Evolutionary conservation across 352 stramenopile species (phyloP).

Genomic region (Globisporangium takayamanum): DNA sequence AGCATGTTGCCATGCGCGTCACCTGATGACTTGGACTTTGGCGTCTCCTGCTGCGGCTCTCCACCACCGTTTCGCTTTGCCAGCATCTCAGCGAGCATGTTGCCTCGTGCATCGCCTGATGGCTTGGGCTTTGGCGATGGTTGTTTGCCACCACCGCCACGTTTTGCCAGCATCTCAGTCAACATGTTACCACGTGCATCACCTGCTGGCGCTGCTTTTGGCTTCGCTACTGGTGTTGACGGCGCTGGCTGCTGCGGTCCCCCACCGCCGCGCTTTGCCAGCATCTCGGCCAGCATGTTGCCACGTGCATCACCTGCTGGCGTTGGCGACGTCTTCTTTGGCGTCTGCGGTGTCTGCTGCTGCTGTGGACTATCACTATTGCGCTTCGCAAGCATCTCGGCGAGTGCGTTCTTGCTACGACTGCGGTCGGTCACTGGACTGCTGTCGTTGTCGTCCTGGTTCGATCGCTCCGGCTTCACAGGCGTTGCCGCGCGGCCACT

Average conservation of each 20-base stretch:
- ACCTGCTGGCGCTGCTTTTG: not conserved
- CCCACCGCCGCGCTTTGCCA: constrained; percentile 16
- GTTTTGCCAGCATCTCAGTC: constrained; percentile 26
- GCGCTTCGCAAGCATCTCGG: constrained; percentile 15
- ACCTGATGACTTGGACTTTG: not conserved
- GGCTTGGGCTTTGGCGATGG: too few relatives aligned
- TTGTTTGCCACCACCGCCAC: constrained; percentile 3
- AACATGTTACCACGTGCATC: constrained; percentile 14
- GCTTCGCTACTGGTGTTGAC: not conserved
- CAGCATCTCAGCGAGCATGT: constrained; percentile 29
- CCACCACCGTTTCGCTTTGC: constrained; percentile 14
- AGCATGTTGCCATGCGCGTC: constrained; percentile 14
- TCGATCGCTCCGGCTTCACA: constrained; percentile 1
- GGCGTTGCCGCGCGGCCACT: not conserved
- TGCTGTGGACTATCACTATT: not conserved
- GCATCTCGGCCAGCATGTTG: constrained; percentile 26
- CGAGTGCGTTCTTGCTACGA: constrained; percentile 6
- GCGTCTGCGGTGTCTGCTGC: not conserved
- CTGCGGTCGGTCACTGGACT: constrained; percentile 1
- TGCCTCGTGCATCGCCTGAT: constrained; percentile 7
- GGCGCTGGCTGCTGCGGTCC: not conserved
- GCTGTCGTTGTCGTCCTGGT: constrained; percentile 19
- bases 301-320: constrained; percentile 2
- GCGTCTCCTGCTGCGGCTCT: not conserved
- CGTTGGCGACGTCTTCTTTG: not conserved